Base-by-base conservation (phyloP, 257 asterid genomes). In the Salvia miltiorrhiza region DNA sequence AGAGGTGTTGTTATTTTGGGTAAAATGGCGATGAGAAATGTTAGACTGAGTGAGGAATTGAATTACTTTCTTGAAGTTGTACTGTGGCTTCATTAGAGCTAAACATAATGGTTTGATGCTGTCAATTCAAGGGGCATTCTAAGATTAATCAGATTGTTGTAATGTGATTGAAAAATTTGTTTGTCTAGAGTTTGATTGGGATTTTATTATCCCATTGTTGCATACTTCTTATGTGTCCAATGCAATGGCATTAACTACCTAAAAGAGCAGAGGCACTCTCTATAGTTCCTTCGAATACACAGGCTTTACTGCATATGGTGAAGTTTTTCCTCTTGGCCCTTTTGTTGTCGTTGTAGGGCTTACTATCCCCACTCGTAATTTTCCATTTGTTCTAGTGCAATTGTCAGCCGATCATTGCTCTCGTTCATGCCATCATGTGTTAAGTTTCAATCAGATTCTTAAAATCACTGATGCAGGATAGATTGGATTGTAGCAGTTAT, bases 41-140 rank as follows among this genome's bases (percentile, higher is more conserved):
- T 57, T 58, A n/a, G n/a, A n/a, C n/a, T n/a, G n/a, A n/a, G n/a
- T 30, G 28, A 58, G 74, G 20, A 17, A 30, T 58, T 52, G 55
- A 43, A 21, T 49, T 52, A 30, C 44, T 58, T 62, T n/a, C 50
- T 57, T 61, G 67, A 35, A 55, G 62, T 37, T 21, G 52, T 63
- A 39, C 2, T 40, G 11, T 28, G 41, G 64, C 17, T 43, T 39
- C 21, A 16, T 49, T 24, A 23, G 40, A 33, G 24, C 16, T 47
- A 28, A 37, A 11, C 49, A 30, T 72, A 26, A 26, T 28, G 33
- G 9, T 48, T 23, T 65, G 30, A 7, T 47, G 40, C 43, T 39
- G 40, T 59, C n/a, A n/a, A n/a, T 47, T 9, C 11, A 44, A 28
- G 63, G n/a, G 41, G 16, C 50, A 9, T 63, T 56, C 21, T 21